phyloP scores from a whole-genome alignment of 176 grass and related monocot genomes.

The Oryza officinalis region DNA sequence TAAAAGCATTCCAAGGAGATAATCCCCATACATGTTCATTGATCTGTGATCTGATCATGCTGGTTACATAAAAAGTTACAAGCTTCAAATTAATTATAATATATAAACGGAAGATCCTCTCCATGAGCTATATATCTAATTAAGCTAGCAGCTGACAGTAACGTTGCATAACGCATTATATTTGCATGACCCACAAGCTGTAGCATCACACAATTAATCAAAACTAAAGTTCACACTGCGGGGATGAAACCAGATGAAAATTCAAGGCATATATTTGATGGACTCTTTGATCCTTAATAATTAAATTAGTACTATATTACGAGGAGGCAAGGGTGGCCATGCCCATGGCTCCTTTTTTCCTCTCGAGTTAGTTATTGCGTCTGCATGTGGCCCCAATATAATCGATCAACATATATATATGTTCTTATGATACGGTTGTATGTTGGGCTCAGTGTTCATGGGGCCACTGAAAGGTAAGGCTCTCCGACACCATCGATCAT shows the following conservation, averaged over 20 bases:
- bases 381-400: slow-evolving; percentile 11
- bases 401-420: neutral
- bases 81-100: neutral
- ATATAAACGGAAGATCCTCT: neutral
- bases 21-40: neutral
- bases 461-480: slow-evolving; percentile 48
- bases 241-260: slow-evolving; percentile 16
- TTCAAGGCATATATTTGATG: neutral
- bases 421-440: neutral
- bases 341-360: neutral
- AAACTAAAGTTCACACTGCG: neutral
- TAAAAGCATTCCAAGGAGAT: slow-evolving; percentile 4
- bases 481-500: slow-evolving; percentile 51
- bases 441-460: slow-evolving; percentile 37
- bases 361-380: slow-evolving; percentile 44
- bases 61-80: slow-evolving; percentile 23
- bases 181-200: slow-evolving; percentile 11
- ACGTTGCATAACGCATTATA: neutral
- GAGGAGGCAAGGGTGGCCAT: neutral
- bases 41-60: neutral
- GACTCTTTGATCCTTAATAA: slow-evolving; percentile 26
- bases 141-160: neutral
- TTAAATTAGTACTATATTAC: slow-evolving; percentile 25
- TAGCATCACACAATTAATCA: slow-evolving; percentile 23
- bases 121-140: neutral